Evolutionary conservation across 192 early-diverging fungal genomes (phyloP).

Genomic region (Coemansia sp.): DNA sequence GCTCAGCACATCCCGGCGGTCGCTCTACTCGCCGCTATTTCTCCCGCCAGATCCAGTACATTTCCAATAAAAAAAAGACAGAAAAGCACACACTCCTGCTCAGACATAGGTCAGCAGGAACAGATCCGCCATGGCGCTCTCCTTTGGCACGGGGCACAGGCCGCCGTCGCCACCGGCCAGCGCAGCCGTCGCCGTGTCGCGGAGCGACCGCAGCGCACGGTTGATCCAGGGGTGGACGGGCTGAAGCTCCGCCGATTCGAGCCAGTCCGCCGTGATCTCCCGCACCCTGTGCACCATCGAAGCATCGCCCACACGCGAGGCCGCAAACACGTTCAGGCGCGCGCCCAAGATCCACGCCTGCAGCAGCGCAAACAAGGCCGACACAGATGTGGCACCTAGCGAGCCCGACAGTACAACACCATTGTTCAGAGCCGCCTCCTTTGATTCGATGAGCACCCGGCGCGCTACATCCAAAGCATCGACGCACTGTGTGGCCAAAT

Average conservation of each 20-base stretch:
- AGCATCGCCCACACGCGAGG: constrained; percentile 1
- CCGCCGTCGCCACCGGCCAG: neutral
- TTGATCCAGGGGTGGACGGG: constrained; percentile 38
- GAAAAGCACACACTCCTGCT: neutral
- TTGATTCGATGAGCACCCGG: constrained; percentile 9
- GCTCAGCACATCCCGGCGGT: constrained; percentile 5
- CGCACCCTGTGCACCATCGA: constrained; percentile 2
- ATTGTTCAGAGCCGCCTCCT: neutral
- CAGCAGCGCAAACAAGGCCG: constrained; percentile 27
- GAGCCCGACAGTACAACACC: constrained; percentile 11
- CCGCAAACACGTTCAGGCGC: constrained; percentile 31
- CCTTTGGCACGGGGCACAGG: constrained; percentile 3
- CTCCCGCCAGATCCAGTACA: neutral
- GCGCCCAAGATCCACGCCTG: constrained; percentile 48
- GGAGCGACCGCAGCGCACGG: constrained; percentile 13
- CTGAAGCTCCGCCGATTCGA: constrained; percentile 3
- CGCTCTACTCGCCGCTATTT: constrained; percentile 8
- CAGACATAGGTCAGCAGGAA: constrained; percentile 28
- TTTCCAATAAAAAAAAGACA: neutral
- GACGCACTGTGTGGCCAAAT: constrained; percentile 16
- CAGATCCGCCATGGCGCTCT: constrained; percentile 19
- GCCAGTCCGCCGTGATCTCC: constrained; percentile 11
- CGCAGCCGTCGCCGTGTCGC: neutral
- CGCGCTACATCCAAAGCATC: constrained; percentile 21
- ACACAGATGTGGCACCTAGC: constrained; percentile 20